These are phyloP conservation scores for Salix arbutifolia DNA, from an alignment of 345 rosid genomes.

Conservation along the genomic window DNA sequence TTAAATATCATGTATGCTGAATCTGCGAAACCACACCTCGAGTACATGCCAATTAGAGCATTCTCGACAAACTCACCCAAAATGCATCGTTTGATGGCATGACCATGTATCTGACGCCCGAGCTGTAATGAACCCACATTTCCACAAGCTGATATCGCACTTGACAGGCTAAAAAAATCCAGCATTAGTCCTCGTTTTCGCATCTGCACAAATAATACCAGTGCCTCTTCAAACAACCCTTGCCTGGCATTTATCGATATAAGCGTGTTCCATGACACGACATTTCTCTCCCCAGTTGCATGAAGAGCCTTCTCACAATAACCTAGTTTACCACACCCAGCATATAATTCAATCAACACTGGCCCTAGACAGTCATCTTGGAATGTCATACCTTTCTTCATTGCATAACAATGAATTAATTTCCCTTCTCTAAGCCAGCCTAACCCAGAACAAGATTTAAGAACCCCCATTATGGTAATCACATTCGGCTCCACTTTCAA, in stretches of 20 bases:
- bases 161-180: conserved; percentile 66
- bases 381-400: conserved; percentile 40
- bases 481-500: conserved; percentile 45
- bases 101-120: conserved; percentile 72
- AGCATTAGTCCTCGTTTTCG: conserved; percentile 38
- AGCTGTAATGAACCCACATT: conserved; percentile 37
- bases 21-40: conserved; percentile 49
- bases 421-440: conserved; percentile 58
- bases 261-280: conserved; percentile 67
- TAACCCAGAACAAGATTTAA: conserved; percentile 61
- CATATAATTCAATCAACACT: conserved; percentile 58
- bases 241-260: conserved; percentile 49
- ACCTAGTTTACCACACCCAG: conserved; percentile 42
- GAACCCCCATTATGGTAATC: conserved; percentile 54
- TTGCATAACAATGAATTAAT: conserved; percentile 60
- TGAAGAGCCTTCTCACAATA: conserved; percentile 47
- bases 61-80: conserved; percentile 53
- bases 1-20: conserved; percentile 42
- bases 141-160: conserved; percentile 66
- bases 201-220: conserved; percentile 51
- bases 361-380: conserved; percentile 53
- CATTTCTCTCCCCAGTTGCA: conserved; percentile 39
- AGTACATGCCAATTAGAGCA: conserved; percentile 58
- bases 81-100: conserved; percentile 33
- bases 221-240: conserved; percentile 50